Evolutionary conservation across 768 basidiomycete genomes (phyloP).

Genomic region (Mycena vulgaris): DNA sequence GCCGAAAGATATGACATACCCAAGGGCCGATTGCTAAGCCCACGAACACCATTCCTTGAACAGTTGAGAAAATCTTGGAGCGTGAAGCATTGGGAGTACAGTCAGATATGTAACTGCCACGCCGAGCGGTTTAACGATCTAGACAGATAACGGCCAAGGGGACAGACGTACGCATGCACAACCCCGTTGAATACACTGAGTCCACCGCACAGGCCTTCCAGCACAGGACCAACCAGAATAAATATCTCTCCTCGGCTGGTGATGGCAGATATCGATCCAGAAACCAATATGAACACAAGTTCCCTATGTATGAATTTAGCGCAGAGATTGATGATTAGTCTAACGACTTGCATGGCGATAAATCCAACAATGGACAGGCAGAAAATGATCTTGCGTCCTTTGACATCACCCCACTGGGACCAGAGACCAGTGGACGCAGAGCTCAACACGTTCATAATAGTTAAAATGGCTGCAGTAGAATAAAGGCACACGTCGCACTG

Average conservation of each 20-base stretch:
- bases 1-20: constrained; percentile 56
- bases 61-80: constrained; percentile 70
- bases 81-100: constrained; percentile 69
- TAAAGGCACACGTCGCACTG: background rate
- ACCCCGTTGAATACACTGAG: constrained; percentile 74
- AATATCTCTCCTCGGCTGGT: constrained; percentile 74
- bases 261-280: constrained; percentile 66
- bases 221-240: constrained; percentile 81
- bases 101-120: constrained; percentile 67
- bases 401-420: constrained; percentile 83
- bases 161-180: constrained; percentile 73
- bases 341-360: constrained; percentile 74
- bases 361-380: constrained; percentile 78
- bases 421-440: constrained; percentile 91
- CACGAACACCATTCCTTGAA: constrained; percentile 82
- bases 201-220: constrained; percentile 88
- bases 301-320: constrained; percentile 67
- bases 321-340: constrained; percentile 21
- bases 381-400: constrained; percentile 85
- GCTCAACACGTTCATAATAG: constrained; percentile 83
- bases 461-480: constrained; percentile 68
- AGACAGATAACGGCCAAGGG: constrained; percentile 59
- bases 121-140: constrained; percentile 42
- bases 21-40: constrained; percentile 87
- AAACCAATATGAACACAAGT: constrained; percentile 83